Evolutionary conservation across 106 monocot genomes (phyloP), one percentile per base, ranked within the genome.

Genomic region (Dendrobium huoshanense): DNA sequence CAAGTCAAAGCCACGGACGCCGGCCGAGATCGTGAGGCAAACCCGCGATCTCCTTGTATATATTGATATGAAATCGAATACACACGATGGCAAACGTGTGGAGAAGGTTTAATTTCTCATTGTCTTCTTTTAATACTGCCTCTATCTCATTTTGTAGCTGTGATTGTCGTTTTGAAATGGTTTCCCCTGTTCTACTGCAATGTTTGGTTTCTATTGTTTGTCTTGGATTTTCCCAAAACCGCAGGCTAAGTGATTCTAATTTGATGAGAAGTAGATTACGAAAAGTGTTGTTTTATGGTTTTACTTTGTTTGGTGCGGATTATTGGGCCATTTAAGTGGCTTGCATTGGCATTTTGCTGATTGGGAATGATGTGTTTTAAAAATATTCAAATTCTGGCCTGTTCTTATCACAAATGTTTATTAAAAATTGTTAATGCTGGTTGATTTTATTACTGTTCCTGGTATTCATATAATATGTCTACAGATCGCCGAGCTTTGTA

Each of bases 1-100:
- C 89, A 96, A 93, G 84, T 84, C 91, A 43, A 96, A 96, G 89
- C 93, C 91, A 18, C 78, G 82, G 59, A 93, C 93, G 19, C 93
- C 95, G 9, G 89, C 87, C 8, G 93, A 96, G 59, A 37, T 93
- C 47, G 95, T 96, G 59, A 87, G 93, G 44, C 88, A 84, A 81
- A 87, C 89, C 31, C 80, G 93, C 31, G 91, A 93, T 20, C 84
- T 89, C 73, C 85, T 96, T 11, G 27, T 91, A 40, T 85, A 87
- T 54, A 15, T 89, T 81, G 89, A 93, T 74, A 56, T 87, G 65
- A 58, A 88, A 29, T 61, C 24, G 58, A 82, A 65, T 58, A 70
- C 81, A 73, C 80, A 83, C 42, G 87, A 88, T 13, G 19, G 54
- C 81, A 95, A 93, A 89, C 82, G 91, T 1, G 95, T 89, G 70